phyloP scores from a whole-genome alignment of 2,329 filamentous ascomycete species.

The Zasmidium angulare region DNA sequence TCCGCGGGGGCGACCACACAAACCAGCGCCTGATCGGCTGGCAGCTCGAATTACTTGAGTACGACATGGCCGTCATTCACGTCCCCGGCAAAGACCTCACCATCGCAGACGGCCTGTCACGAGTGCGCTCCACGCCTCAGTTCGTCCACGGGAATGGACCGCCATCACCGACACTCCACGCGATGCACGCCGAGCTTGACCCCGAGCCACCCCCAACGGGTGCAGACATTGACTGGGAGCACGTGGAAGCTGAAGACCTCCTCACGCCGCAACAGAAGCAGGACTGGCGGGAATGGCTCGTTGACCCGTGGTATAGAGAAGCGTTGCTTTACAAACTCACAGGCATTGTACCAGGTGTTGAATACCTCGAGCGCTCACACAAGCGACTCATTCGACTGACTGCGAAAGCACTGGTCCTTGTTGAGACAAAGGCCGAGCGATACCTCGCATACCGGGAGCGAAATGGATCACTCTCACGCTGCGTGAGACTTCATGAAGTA shows the following conservation, averaged over 20 bases:
- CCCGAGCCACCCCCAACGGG: neutral
- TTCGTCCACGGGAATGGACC: neutral
- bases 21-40: neutral
- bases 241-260: neutral
- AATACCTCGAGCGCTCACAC: neutral
- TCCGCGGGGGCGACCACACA: neutral
- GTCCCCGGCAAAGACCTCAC: neutral
- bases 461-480: neutral
- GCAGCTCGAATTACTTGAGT: neutral
- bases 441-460: neutral
- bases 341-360: neutral
- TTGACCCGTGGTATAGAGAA: neutral
- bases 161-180: neutral
- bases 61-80: neutral
- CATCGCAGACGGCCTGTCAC: neutral
- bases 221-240: neutral
- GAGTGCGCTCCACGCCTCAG: neutral
- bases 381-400: neutral
- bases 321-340: neutral
- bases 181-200: neutral
- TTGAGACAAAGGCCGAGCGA: neutral
- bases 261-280: neutral
- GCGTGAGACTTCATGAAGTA: neutral
- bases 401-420: neutral
- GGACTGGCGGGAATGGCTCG: neutral